phyloP scores from a whole-genome alignment of 2,329 filamentous ascomycete species.

The Aspergillus novofumigatus region DNA sequence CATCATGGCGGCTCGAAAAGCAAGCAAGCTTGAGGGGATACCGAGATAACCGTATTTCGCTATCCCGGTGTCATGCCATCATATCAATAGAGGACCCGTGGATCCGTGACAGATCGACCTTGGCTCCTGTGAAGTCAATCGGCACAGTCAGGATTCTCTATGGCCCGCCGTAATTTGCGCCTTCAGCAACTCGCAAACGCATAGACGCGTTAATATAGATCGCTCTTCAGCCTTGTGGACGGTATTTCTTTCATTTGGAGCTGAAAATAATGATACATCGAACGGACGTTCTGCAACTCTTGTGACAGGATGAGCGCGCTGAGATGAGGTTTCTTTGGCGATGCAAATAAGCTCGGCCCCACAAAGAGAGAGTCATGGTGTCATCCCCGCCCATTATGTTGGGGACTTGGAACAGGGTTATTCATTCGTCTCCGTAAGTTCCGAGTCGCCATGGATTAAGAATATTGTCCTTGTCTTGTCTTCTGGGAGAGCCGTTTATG shows the following conservation, averaged over 20 bases:
- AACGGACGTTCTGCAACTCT: background rate
- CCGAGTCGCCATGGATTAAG: background rate
- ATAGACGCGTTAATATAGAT: background rate
- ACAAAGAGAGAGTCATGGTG: background rate
- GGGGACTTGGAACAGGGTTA: background rate
- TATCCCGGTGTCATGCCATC: background rate
- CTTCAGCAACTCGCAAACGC: background rate
- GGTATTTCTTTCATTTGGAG: background rate
- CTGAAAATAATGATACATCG: background rate
- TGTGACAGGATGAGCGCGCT: too few relatives aligned
- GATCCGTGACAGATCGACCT: background rate
- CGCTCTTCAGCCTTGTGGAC: too few relatives aligned
- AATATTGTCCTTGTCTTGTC: background rate
- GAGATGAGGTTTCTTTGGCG: background rate
- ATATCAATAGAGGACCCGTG: background rate
- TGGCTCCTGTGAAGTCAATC: background rate
- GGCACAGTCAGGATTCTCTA: background rate
- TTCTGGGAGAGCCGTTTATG: background rate
- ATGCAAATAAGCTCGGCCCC: background rate
- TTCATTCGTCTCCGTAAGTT: background rate
- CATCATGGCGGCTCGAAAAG: constrained; percentile 8
- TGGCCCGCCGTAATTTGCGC: background rate
- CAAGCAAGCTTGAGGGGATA: background rate
- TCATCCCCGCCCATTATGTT: background rate
- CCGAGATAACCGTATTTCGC: background rate